These are phyloP conservation scores for Golubevia sp. DNA, from an alignment of 1,284 basidiomycete genomes.

Conservation along the genomic window DNA sequence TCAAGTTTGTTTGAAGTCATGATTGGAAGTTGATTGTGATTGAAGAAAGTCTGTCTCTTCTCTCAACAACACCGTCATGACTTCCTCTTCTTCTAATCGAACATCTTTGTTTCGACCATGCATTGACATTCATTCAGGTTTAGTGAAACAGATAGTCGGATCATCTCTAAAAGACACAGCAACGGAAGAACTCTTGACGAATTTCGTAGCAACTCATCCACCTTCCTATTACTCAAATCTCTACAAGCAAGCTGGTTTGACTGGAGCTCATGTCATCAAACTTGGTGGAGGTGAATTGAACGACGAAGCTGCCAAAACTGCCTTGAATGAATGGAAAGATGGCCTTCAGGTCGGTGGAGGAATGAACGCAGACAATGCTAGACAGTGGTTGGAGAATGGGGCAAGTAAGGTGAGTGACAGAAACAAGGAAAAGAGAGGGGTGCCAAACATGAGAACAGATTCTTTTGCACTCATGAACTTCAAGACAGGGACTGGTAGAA, in stretches of 20 bases:
- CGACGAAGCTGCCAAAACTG: slow-evolving; percentile 81
- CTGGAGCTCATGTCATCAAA: slow-evolving; percentile 95
- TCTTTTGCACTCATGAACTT: too few relatives aligned
- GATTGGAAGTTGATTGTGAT: too few relatives aligned
- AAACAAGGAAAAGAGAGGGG: too few relatives aligned
- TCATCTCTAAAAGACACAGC: slow-evolving; percentile 76
- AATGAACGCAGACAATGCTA: slow-evolving; percentile 80
- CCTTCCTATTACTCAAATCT: slow-evolving; percentile 80
- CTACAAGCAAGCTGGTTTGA: slow-evolving; percentile 73
- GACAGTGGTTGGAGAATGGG: slow-evolving; percentile 82
- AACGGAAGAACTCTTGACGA: slow-evolving; percentile 72
- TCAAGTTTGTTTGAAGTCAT: slow-evolving; percentile 1
- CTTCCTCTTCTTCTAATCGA: not conserved
- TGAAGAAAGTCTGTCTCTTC: not conserved
- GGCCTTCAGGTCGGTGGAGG: slow-evolving; percentile 92
- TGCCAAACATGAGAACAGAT: too few relatives aligned
- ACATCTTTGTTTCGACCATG: slow-evolving; percentile 79
- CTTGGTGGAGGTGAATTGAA: slow-evolving; percentile 76
- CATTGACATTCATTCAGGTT: slow-evolving; percentile 81
- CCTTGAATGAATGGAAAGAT: slow-evolving; percentile 78
- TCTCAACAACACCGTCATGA: not conserved
- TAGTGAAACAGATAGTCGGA: slow-evolving; percentile 97
- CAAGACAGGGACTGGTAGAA: not conserved
- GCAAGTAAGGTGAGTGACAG: slow-evolving; percentile 86
- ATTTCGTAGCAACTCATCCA: slow-evolving; percentile 86